Base-by-base conservation (phyloP, 805 yeast species). In the Yamadazyma olivae region DNA sequence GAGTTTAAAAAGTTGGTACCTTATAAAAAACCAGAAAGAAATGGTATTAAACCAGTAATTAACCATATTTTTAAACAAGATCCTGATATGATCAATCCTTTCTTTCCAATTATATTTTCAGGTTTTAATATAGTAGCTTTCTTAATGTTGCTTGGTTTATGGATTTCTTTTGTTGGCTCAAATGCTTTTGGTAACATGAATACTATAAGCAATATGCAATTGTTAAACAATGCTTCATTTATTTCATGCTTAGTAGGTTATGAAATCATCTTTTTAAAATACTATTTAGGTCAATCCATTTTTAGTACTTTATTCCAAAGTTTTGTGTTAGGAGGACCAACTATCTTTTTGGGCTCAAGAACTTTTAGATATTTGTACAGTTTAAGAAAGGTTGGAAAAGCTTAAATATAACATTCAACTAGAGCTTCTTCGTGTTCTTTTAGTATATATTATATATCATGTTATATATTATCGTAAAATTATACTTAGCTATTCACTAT, bases 321-420 rank as follows among this genome's bases (percentile, higher is more conserved):
- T 15, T 63, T 66, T 5, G 49, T 77, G 16, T 58, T 82, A 36
- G 74, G 73, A 3, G 67, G 78, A 1, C 70, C 83, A 22, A 64
- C 81, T 20, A 53, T 83, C 27, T 70, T 72, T 52, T 58, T 78
- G 35, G 93, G 93, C 10, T 70, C 83, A n/a, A 74, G 76, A 47
- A 82, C 81, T 13, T 70, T 86, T 49, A 70, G 81, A 51, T 67
- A 59, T 36, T 70, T 68, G 48, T 56, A 57, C 16, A 40, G 46
- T 21, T 52, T 51, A 39, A 59, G 71, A 37, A 48, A 45, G 36
- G 48, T 55, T 22, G 64, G 66, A 12, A 56, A 42, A 36, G 54
- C 50, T 22, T 53, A 41, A 41, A 25, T 15, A 15, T 7, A 17
- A 27, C 4, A 32, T 32, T n/a, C n/a, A n/a, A n/a, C n/a, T n/a